Percentiles rank a stretch among this genome's conserved stretches.
Evolutionary conservation across 768 basidiomycete genomes (phyloP).

Genomic region (Leccinum longicurvipes): DNA sequence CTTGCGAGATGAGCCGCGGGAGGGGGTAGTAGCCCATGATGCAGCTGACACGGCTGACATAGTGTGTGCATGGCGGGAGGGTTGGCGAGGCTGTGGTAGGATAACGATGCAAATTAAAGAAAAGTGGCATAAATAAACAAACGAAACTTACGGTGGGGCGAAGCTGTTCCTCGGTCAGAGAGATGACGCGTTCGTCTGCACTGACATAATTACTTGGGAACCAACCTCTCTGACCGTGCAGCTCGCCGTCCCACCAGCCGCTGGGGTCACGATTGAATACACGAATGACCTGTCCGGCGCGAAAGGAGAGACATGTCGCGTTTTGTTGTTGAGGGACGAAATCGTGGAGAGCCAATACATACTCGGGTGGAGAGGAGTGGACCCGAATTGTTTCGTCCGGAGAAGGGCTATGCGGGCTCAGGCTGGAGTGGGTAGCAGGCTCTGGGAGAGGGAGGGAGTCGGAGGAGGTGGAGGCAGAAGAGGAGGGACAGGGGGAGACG

Average conservation of each 20-base stretch:
- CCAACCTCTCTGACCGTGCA: conserved; percentile 89
- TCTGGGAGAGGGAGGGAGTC: conserved; percentile 46
- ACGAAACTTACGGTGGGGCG: conserved; percentile 38
- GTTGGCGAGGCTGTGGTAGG: conserved; percentile 32
- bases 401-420: conserved; percentile 41
- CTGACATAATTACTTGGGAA: conserved; percentile 97
- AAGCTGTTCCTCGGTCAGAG: conserved; percentile 57
- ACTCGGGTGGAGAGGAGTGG: conserved; percentile 47
- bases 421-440: conserved; percentile 25
- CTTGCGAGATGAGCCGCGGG: conserved; percentile 35
- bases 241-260: conserved; percentile 99
- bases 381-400: conserved; percentile 50
- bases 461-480: conserved; percentile 44
- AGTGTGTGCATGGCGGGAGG: conserved; percentile 46
- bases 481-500: conserved; percentile 53
- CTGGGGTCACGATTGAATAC: conserved; percentile 84
- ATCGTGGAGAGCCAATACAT: conserved; percentile 91
- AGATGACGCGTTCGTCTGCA: conserved; percentile 48
- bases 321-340: conserved; percentile 69
- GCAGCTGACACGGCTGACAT: conserved; percentile 50
- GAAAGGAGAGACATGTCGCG: conserved; percentile 83
- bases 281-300: conserved; percentile 85
- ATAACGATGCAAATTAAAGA: not conserved
- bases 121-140: not conserved
- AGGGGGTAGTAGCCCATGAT: conserved; percentile 51